phyloP scores from a whole-genome alignment of 2,329 filamentous ascomycete genomes.

The Fusarium siculi region DNA sequence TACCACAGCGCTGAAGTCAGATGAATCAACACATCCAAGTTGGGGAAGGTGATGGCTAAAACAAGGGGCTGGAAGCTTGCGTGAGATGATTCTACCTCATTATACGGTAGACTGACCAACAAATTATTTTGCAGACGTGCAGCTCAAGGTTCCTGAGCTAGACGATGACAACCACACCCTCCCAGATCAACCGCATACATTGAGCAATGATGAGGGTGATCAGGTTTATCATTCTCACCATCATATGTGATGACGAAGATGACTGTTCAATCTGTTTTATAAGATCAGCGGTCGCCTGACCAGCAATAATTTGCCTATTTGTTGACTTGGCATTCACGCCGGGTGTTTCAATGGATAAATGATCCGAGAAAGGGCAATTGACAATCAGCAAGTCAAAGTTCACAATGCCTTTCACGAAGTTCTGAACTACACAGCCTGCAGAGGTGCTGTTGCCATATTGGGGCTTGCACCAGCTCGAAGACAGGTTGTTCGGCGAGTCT shows the following conservation, averaged over 20 bases:
- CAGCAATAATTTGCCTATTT: background rate
- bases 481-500: background rate
- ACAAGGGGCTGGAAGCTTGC: background rate
- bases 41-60: background rate
- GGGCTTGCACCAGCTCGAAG: background rate
- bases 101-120: background rate
- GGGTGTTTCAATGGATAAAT: background rate
- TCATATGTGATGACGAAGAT: slow-evolving; percentile 4
- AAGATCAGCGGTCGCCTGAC: slow-evolving; percentile 30
- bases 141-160: slow-evolving; percentile 12
- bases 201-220: background rate
- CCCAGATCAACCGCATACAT: background rate
- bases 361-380: background rate
- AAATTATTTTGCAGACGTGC: background rate
- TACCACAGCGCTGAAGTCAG: background rate
- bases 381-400: background rate
- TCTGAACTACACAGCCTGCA: background rate
- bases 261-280: background rate
- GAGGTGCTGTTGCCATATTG: background rate
- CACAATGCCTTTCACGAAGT: background rate
- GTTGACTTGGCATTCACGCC: slow-evolving; percentile 7
- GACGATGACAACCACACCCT: slow-evolving; percentile 20
- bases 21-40: background rate
- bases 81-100: background rate
- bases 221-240: background rate